A percentile compares a stretch with the other conserved stretches of the same genome.
phyloP scores from a whole-genome alignment of 805 yeast genomes.

The Yarrowia hollandica region DNA sequence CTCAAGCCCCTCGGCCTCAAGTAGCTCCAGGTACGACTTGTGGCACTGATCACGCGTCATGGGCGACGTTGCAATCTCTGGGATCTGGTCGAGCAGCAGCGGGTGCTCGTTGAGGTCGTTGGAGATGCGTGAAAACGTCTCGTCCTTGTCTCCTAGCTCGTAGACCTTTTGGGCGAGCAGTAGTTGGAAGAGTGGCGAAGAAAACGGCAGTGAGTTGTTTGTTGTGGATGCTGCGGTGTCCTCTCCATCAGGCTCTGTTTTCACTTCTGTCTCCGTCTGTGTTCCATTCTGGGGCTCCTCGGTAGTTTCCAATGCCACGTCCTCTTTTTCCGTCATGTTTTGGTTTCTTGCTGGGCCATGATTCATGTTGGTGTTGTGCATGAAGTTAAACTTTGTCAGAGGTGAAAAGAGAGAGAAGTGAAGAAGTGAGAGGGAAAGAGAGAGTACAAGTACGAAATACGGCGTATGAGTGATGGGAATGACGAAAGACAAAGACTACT shows the following conservation, averaged over 20 bases:
- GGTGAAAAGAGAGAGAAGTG: not conserved
- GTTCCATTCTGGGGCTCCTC: not conserved
- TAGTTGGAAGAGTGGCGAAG: slow-evolving; percentile 36
- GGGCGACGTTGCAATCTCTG: slow-evolving; percentile 7
- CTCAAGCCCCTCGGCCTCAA: slow-evolving; percentile 7
- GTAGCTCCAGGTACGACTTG: not conserved
- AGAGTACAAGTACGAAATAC: no score
- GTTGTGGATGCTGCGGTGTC: not conserved
- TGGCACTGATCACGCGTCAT: slow-evolving; percentile 2
- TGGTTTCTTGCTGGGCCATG: no score
- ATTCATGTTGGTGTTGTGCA: slow-evolving; percentile 18
- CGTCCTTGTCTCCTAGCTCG: slow-evolving; percentile 36
- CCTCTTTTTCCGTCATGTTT: slow-evolving; percentile 13
- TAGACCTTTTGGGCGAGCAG: slow-evolving; percentile 42
- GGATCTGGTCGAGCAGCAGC: slow-evolving; percentile 32
- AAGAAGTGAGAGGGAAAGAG: not conserved
- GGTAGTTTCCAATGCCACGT: no score
- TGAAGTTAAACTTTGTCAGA: not conserved
- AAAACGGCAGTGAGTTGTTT: not conserved
- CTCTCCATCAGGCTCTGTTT: not conserved
- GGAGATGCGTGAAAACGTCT: slow-evolving; percentile 35
- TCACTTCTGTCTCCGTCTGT: not conserved
- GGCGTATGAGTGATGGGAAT: no score
- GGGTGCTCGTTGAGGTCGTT: slow-evolving; percentile 38
- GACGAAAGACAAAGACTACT: no score